Percentiles rank a stretch among this genome's conserved stretches.
phyloP scores from a whole-genome alignment of 1,284 basidiomycete genomes.

The Amylostereum areolatum region DNA sequence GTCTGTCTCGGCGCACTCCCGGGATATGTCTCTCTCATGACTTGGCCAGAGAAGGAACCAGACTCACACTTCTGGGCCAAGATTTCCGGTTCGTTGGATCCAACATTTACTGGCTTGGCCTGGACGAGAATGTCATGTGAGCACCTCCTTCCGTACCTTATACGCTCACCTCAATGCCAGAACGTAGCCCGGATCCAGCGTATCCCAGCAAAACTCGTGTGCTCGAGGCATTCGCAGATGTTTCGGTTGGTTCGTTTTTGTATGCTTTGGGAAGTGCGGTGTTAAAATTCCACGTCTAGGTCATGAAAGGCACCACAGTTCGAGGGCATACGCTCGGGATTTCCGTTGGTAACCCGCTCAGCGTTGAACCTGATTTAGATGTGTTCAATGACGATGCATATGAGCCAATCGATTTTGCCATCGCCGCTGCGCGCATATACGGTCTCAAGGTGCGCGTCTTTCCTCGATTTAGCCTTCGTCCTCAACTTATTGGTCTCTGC shows the following conservation, averaged over 20 bases:
- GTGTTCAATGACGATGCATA: constrained; percentile 25
- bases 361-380: constrained; percentile 24
- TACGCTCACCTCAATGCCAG: background rate
- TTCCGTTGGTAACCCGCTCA: constrained; percentile 24
- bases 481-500: no score
- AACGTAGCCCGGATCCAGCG: constrained; percentile 16
- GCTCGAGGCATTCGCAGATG: constrained; percentile 15
- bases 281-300: constrained; percentile 3
- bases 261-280: background rate
- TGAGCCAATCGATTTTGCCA: constrained; percentile 27
- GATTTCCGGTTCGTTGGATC: constrained; percentile 7
- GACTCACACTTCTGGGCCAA: background rate
- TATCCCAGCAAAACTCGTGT: constrained; percentile 23
- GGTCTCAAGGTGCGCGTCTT: constrained; percentile 10
- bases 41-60: background rate
- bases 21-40: no score
- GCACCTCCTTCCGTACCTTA: background rate
- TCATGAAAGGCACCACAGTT: constrained; percentile 28
- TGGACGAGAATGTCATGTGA: constrained; percentile 16
- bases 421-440: constrained; percentile 25
- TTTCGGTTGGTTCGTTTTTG: constrained; percentile 5
- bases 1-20: background rate
- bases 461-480: background rate
- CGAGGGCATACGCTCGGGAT: constrained; percentile 28
- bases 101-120: constrained; percentile 28